phyloP scores from a whole-genome alignment of 1,284 basidiomycete species.

The Ustilago shanxiensis region DNA sequence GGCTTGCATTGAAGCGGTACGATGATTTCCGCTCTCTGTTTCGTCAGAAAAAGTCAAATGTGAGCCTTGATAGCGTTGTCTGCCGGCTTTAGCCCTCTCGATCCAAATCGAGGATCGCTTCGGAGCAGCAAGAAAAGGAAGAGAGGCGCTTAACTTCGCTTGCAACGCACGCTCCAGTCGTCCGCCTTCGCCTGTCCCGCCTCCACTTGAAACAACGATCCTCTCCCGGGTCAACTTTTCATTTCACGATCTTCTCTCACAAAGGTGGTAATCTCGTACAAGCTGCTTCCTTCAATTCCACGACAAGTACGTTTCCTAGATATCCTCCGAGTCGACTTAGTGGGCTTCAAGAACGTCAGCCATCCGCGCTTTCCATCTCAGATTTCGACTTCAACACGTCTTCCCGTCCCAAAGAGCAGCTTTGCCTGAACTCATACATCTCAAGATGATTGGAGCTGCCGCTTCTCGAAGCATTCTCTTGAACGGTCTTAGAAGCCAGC shows the following conservation, averaged over 20 bases:
- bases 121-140: background rate
- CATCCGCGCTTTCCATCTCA: background rate
- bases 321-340: conserved; percentile 24
- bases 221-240: conserved; percentile 7
- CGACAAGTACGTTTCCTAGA: background rate
- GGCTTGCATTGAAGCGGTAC: background rate
- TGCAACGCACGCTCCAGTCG: conserved; percentile 16
- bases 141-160: background rate
- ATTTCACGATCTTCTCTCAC: conserved; percentile 1
- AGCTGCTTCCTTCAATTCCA: background rate
- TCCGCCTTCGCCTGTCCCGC: background rate
- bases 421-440: background rate
- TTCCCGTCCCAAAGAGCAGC: too few species aligned
- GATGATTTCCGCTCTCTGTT: conserved; percentile 8
- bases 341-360: conserved; percentile 6
- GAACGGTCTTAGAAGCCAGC: conserved; percentile 19
- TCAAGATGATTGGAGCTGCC: conserved; percentile 39
- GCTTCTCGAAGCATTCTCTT: conserved; percentile 32
- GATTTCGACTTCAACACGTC: background rate
- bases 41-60: background rate
- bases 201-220: conserved; percentile 12
- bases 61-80: conserved; percentile 3
- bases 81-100: conserved; percentile 4
- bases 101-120: conserved; percentile 18
- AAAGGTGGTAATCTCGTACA: background rate